A percentile compares a stretch with the other conserved stretches of the same genome.
Conservation (phyloP, 2,329 filamentous ascomycete species). For the Aspergillus oerlinghausenensis region DNA sequence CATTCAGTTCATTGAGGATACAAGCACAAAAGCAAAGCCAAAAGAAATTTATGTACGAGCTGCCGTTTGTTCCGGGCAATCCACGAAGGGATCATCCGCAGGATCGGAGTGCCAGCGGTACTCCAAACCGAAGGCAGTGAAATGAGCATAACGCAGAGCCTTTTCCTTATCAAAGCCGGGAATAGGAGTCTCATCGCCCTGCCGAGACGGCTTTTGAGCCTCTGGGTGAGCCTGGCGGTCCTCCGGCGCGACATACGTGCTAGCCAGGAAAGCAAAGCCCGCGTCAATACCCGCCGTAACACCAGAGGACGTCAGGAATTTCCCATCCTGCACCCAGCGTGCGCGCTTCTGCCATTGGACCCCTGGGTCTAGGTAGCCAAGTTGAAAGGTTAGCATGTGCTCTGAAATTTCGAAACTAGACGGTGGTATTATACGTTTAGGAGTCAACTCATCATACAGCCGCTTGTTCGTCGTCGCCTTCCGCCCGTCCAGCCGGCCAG, state of each 20-base stretch:
- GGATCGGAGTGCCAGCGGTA: neutral
- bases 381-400: neutral
- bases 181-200: neutral
- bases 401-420: rapidly evolving
- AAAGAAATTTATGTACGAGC: neutral
- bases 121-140: neutral
- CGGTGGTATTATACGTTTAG: neutral
- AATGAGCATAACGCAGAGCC: neutral
- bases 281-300: neutral
- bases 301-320: neutral
- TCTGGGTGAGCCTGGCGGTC: neutral
- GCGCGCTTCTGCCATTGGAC: neutral
- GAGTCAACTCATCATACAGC: neutral
- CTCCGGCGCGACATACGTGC: neutral
- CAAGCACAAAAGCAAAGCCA: too few relatives aligned
- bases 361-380: neutral
- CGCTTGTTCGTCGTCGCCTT: constrained; percentile 64
- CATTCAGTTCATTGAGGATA: too few relatives aligned
- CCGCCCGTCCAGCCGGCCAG: constrained; percentile 57
- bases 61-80: neutral
- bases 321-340: neutral
- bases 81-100: neutral
- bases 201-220: neutral
- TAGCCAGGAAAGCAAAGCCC: neutral
- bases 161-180: neutral